Conservation (phyloP, 179 eudicot species). For the Silene noctiflora region DNA sequence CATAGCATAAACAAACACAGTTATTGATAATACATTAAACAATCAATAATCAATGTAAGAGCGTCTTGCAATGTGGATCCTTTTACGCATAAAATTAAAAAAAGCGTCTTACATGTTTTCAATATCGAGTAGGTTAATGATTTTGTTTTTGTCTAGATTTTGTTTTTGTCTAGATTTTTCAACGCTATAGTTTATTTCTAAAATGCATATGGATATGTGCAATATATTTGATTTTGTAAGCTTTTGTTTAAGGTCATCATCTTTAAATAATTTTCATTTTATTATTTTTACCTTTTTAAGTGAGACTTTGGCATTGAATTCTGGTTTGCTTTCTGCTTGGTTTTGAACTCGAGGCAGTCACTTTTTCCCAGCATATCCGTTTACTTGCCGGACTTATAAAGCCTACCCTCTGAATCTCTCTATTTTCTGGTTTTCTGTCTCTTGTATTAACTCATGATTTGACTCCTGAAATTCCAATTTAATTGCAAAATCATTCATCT, state of each 20-base stretch:
- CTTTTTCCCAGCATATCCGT: conserved; percentile 63
- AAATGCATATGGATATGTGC: conserved; percentile 50
- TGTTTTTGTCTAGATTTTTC: conserved; percentile 1
- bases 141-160: not conserved
- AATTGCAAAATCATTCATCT: not conserved
- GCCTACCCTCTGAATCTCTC: conserved; percentile 1
- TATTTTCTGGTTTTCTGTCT: conserved; percentile 4
- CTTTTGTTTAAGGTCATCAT: conserved; percentile 18
- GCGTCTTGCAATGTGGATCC: too few species aligned
- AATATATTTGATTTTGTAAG: conserved; percentile 32
- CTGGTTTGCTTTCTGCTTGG: conserved; percentile 37
- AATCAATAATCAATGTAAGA: too few species aligned
- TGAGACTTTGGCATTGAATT: conserved; percentile 28
- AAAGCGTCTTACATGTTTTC: too few species aligned
- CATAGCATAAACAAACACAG: too few species aligned
- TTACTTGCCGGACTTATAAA: conserved; percentile 45
- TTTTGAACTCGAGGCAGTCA: conserved; percentile 57
- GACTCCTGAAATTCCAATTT: conserved; percentile 24
- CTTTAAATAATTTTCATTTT: conserved; percentile 3
- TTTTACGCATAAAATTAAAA: too few species aligned
- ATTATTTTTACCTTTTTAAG: conserved; percentile 3
- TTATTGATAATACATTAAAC: too few species aligned
- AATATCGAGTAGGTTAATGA: too few species aligned
- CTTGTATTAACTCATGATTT: conserved; percentile 14
- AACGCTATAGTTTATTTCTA: conserved; percentile 9